Evolutionary conservation across 306 rosid genomes (phyloP), one percentile per base, ranked within the genome.

Genomic region (Trifolium subterraneum): DNA sequence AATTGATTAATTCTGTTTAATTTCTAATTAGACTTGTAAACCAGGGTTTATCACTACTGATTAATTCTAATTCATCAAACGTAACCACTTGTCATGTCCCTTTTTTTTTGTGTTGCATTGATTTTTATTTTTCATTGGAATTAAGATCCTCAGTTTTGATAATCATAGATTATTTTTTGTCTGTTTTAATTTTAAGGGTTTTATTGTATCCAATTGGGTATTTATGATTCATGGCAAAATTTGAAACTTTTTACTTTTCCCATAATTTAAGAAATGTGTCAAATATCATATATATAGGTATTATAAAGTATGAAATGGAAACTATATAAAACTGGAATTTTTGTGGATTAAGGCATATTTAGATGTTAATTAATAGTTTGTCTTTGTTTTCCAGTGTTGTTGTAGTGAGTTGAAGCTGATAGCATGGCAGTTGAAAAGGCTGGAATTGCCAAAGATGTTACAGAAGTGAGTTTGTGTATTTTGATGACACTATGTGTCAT

Each of bases 391-490:
- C 66, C 62, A 68, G 59, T 36, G 38, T 61, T 76, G 77, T 81
- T 72, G 84, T 72, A 50, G 33, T 29, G 33, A 29, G 6, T 1
- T 29, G 33, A 29, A 83, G 78, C 69, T 78, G 80, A 60, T 60
- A 78, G 14, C 48, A 88, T 90, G 96, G 93, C 91, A 0, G 73
- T 78, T 0, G 90, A 86, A 73, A 76, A 55, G 80, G 62, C 80
- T 54, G 86, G 84, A 64, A 88, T 90, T 38, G 90, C 93, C 68
- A 85, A 85, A 71, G 93, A 90, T 75, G 90, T 90, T 59, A 85
- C 93, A 42, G 91, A 84, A 78, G 91, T 87, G 79, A 88, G 89
- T 60, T 82, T 79, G 16, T 13, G 75, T 48, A 44, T 19, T 23
- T 52, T 60, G 45, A 20, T 39, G 44, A 4, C 29, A 20, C 10